Evolutionary conservation across 1,139 yeast genomes (phyloP).

Genomic region (Sugiyamaella pinicola): DNA sequence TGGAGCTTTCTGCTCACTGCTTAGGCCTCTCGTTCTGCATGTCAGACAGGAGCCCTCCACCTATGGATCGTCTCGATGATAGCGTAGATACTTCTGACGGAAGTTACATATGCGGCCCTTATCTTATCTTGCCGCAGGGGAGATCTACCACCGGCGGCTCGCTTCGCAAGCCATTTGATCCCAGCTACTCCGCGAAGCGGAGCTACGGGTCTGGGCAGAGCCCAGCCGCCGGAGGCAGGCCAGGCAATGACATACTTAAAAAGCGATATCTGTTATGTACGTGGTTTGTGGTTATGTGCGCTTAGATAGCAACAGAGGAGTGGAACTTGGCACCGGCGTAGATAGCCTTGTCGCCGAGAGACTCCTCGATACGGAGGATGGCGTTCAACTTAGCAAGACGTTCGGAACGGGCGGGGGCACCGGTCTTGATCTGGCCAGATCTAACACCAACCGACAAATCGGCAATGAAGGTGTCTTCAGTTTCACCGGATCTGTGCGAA

Average conservation of each 20-base stretch:
- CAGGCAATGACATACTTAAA: too few relatives aligned
- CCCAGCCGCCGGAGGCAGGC: background rate
- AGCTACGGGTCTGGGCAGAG: background rate
- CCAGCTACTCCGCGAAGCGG: background rate
- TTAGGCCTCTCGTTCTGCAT: too few relatives aligned
- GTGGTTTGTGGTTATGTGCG: too few relatives aligned
- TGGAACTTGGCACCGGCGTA: constrained; percentile 93
- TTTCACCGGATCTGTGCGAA: constrained; percentile 98
- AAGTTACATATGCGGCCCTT: background rate
- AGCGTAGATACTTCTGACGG: too few relatives aligned
- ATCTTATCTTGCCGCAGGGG: constrained; percentile 1
- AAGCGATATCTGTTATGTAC: too few relatives aligned
- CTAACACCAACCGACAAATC: constrained; percentile 95
- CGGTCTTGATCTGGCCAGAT: constrained; percentile 97
- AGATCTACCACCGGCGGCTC: background rate
- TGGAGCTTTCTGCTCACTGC: too few relatives aligned
- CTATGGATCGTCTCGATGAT: too few relatives aligned
- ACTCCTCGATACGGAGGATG: constrained; percentile 96
- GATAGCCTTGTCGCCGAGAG: constrained; percentile 91
- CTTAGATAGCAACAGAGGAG: constrained; percentile 19
- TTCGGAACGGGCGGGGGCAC: constrained; percentile 99
- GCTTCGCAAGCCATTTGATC: background rate
- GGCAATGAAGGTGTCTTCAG: constrained; percentile 97
- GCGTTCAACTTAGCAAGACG: constrained; percentile 93
- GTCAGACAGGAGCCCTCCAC: too few relatives aligned